A percentile compares a stretch with the other conserved stretches of the same genome.
These are phyloP conservation scores for Lolium rigidum DNA, from an alignment of 176 grass and related monocot species.

Conservation along the genomic window DNA sequence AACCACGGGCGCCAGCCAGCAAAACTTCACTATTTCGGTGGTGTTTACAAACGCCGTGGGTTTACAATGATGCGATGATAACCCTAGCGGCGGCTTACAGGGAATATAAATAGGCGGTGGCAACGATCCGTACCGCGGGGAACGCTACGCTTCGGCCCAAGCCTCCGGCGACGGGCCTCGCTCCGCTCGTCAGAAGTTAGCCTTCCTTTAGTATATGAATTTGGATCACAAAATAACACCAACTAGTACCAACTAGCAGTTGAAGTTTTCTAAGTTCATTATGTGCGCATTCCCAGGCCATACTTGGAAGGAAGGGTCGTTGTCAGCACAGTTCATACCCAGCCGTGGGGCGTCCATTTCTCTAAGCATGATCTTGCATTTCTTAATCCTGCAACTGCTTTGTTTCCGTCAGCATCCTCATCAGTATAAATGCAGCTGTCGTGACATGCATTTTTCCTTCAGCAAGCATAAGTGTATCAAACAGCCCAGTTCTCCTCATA, in stretches of 20 bases:
- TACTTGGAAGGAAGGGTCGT: slow-evolving; percentile 41
- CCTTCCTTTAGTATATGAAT: no score
- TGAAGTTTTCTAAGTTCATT: slow-evolving; percentile 49
- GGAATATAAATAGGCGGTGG: no score
- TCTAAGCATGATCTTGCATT: slow-evolving; percentile 43
- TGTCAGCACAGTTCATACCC: slow-evolving; percentile 55
- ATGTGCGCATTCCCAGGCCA: slow-evolving; percentile 27
- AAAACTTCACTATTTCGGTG: no score
- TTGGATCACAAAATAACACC: no score
- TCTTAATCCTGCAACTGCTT: slow-evolving; percentile 38
- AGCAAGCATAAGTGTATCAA: slow-evolving; percentile 56
- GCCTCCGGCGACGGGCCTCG: no score
- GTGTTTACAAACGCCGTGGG: no score
- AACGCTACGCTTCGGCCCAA: no score
- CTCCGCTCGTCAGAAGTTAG: no score
- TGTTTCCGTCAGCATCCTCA: slow-evolving; percentile 29
- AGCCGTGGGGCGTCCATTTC: slow-evolving; percentile 57
- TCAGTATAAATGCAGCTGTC: slow-evolving; percentile 57
- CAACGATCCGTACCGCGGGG: no score
- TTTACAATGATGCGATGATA: no score
- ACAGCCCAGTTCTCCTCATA: slow-evolving; percentile 23
- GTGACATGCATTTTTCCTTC: slow-evolving; percentile 45
- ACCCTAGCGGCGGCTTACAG: no score
- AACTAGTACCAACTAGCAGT: slow-evolving; percentile 56
- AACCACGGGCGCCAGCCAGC: no score